Conservation (phyloP, 192 early-diverging fungal genomes). For the Mortierella antarctica region DNA sequence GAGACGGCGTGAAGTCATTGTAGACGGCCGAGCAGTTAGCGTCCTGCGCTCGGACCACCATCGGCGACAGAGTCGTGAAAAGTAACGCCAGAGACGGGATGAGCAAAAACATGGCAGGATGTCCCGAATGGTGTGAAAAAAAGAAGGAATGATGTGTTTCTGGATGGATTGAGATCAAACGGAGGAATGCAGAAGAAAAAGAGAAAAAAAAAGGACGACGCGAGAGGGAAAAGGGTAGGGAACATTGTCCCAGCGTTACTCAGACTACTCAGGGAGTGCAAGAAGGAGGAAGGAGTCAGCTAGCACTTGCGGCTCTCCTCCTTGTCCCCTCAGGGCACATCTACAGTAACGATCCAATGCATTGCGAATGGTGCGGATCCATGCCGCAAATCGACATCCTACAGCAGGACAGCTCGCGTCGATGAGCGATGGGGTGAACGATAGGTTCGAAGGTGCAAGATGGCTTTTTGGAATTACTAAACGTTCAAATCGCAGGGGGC, state of each 20-base stretch:
- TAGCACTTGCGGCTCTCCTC: no score
- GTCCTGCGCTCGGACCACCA: constrained; percentile 14
- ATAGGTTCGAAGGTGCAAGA: no score
- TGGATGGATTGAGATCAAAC: no score
- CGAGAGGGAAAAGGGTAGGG: neutral
- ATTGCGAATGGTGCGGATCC: no score
- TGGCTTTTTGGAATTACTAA: no score
- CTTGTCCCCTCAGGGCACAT: no score
- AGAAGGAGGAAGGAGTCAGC: neutral
- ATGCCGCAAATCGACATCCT: no score
- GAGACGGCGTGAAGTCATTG: constrained; percentile 10
- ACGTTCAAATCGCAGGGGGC: no score
- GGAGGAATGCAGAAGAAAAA: neutral
- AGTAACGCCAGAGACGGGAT: neutral
- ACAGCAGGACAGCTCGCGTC: no score
- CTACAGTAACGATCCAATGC: no score
- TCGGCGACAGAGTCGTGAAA: neutral
- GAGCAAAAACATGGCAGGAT: neutral
- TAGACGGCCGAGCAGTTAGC: constrained; percentile 21
- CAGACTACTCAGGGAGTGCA: neutral
- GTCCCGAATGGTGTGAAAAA: neutral
- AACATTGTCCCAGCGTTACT: neutral
- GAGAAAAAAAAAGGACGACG: neutral
- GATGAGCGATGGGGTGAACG: no score
- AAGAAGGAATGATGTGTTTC: no score